Percentiles rank a stretch among this genome's conserved stretches.
These are phyloP conservation scores for Nannochloropsis oceanica DNA, from an alignment of 108 stramenopile genomes.

Conservation along the genomic window DNA sequence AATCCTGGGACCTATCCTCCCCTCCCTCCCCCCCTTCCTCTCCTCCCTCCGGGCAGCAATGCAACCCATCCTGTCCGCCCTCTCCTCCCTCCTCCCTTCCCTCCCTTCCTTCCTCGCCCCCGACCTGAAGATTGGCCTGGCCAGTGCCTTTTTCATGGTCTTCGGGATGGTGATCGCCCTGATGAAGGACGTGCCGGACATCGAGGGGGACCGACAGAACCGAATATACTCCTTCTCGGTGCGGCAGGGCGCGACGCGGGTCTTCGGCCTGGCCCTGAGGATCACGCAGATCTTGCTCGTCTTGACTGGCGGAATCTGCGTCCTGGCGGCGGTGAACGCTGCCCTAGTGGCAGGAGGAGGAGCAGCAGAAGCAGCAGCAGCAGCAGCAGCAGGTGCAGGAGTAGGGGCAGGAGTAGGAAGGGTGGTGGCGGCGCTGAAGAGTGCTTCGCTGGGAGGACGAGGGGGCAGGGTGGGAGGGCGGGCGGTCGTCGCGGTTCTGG, in stretches of 20 bases:
- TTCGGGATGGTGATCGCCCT: slow-evolving; percentile 41
- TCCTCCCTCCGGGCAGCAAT: too few relatives aligned
- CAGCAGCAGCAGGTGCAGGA: too few relatives aligned
- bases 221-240: slow-evolving; percentile 24
- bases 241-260: slow-evolving; percentile 6
- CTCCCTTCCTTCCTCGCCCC: too few relatives aligned
- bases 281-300: slow-evolving; percentile 6
- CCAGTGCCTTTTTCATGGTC: slow-evolving; percentile 28
- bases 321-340: neutral
- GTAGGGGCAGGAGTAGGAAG: too few relatives aligned
- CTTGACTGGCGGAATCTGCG: neutral
- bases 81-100: too few relatives aligned
- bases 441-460: too few relatives aligned
- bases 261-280: slow-evolving; percentile 11
- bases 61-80: slow-evolving; percentile 12
- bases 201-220: slow-evolving; percentile 15
- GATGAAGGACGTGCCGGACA: slow-evolving; percentile 43
- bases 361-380: neutral
- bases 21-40: too few relatives aligned
- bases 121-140: slow-evolving; percentile 8
- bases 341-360: neutral
- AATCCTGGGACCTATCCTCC: too few relatives aligned
- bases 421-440: too few relatives aligned
- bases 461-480: neutral
- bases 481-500: neutral